A percentile compares a stretch with the other conserved stretches of the same genome.
Evolutionary conservation across 2,329 filamentous ascomycete genomes (phyloP).

Genomic region (Fusarium nisikadoi): DNA sequence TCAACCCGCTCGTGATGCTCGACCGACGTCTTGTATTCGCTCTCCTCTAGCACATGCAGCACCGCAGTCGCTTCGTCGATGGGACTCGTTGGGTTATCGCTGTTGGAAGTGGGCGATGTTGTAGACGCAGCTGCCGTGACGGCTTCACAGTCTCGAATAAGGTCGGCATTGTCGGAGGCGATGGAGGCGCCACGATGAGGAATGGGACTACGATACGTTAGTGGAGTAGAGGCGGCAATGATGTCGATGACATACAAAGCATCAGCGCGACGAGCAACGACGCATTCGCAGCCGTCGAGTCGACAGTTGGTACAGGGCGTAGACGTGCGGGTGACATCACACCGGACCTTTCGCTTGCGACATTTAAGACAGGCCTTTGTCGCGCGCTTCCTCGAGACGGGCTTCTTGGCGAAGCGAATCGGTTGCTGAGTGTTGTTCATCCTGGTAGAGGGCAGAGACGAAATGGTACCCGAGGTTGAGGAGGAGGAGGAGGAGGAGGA

Average conservation of each 20-base stretch:
- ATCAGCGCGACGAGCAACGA: conserved; percentile 24
- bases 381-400: conserved; percentile 34
- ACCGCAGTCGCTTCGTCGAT: conserved; percentile 6
- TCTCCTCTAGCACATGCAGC: not conserved
- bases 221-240: accelerated
- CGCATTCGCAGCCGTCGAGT: conserved; percentile 30
- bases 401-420: conserved; percentile 36
- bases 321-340: conserved; percentile 36
- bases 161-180: not conserved
- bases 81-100: conserved; percentile 5
- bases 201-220: conserved; percentile 3
- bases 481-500: not conserved
- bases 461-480: conserved; percentile 21
- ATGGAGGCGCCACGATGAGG: not conserved
- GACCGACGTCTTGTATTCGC: not conserved
- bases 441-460: conserved; percentile 5
- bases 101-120: conserved; percentile 7
- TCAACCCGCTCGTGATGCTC: not conserved
- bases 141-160: conserved; percentile 7
- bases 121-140: conserved; percentile 11
- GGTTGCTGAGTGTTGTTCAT: conserved; percentile 30
- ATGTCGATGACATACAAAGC: conserved; percentile 6
- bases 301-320: conserved; percentile 39
- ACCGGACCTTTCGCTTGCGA: conserved; percentile 36
- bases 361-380: conserved; percentile 39